Evolutionary conservation across 148 eudicot species (phyloP).

Genomic region (Arbutus unedo): DNA sequence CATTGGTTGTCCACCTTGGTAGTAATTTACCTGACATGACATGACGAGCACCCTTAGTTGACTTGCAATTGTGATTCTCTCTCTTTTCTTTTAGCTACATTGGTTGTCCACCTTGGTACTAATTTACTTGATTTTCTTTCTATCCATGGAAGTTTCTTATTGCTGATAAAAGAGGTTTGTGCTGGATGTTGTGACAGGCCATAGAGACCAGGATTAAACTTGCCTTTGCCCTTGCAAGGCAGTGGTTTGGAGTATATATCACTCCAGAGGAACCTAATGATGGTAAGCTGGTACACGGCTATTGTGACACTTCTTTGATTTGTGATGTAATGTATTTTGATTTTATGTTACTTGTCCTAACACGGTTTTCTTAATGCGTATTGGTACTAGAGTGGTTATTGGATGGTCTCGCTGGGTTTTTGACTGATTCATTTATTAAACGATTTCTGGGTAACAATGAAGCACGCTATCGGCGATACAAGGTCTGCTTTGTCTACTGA

Average conservation of each 20-base stretch:
- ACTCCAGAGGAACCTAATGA: constrained; percentile 86
- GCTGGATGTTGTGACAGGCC: constrained; percentile 43
- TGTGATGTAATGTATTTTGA: constrained; percentile 7
- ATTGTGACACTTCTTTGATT: constrained; percentile 11
- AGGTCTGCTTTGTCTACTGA: constrained; percentile 50
- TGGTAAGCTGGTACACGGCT: constrained; percentile 49
- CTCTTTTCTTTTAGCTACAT: not conserved
- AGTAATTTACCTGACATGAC: not conserved
- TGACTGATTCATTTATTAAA: constrained; percentile 78
- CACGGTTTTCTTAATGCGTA: constrained; percentile 12
- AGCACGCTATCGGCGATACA: constrained; percentile 87
- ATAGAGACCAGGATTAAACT: constrained; percentile 87
- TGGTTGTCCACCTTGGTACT: not conserved
- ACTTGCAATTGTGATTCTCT: not conserved
- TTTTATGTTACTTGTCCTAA: not conserved
- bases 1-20: not conserved
- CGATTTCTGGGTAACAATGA: constrained; percentile 89
- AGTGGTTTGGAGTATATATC: constrained; percentile 97
- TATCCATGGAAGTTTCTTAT: not conserved
- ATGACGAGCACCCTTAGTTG: not conserved
- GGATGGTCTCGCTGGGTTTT: constrained; percentile 94
- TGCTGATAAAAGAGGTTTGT: not conserved
- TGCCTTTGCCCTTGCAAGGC: constrained; percentile 90
- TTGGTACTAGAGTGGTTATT: constrained; percentile 77
- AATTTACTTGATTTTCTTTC: not conserved